A percentile compares a stretch with the other conserved stretches of the same genome.
Evolutionary conservation across 169 alveolate species (phyloP).

Genomic region (Plasmodium cynomolgi): DNA sequence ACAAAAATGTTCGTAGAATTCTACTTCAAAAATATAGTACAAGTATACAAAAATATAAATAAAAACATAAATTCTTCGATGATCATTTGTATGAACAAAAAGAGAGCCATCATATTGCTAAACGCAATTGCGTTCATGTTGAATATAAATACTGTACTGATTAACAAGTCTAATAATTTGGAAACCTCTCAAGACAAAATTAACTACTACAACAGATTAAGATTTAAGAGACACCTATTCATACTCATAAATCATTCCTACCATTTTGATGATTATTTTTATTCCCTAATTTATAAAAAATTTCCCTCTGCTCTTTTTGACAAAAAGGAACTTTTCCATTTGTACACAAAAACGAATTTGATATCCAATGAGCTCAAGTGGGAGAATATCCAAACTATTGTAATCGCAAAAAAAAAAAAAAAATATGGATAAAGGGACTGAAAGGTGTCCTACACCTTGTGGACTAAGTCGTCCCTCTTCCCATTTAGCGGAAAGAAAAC

Average conservation of each 20-base stretch:
- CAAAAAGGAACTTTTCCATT: conserved; percentile 59
- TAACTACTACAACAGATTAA: conserved; percentile 46
- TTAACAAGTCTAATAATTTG: conserved; percentile 21
- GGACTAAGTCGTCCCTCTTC: neutral
- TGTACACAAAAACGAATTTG: conserved; percentile 66
- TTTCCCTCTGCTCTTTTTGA: conserved; percentile 50
- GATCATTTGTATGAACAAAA: conserved; percentile 70
- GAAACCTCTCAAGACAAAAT: conserved; percentile 46
- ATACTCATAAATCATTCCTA: conserved; percentile 47
- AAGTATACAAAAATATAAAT: conserved; percentile 40
- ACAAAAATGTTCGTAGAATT: conserved; percentile 72
- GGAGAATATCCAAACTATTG: conserved; percentile 61
- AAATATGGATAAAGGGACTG: neutral
- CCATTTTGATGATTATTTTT: conserved; percentile 64
- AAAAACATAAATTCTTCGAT: conserved; percentile 60
- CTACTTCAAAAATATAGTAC: conserved; percentile 32
- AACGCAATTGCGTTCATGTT: conserved; percentile 51
- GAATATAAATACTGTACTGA: conserved; percentile 49
- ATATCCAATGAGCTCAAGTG: conserved; percentile 49
- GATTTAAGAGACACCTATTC: conserved; percentile 54
- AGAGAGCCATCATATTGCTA: conserved; percentile 45
- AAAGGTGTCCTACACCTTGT: neutral
- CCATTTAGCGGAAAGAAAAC: neutral
- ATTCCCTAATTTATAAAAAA: conserved; percentile 51
- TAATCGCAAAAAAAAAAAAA: neutral